phyloP scores from a whole-genome alignment of 73 alveolate genomes.

The Tetrahymena thermophila region DNA sequence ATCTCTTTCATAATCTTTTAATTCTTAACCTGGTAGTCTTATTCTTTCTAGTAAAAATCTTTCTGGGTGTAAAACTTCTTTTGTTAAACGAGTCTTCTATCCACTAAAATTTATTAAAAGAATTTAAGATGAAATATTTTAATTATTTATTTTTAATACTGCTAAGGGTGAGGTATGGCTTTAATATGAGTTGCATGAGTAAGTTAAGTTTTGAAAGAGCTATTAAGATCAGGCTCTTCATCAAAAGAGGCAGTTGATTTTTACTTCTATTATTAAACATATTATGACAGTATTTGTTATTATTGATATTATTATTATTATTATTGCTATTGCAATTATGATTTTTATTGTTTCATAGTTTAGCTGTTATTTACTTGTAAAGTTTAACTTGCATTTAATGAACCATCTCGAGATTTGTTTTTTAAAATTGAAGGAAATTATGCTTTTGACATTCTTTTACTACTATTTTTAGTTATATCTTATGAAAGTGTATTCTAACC shows the following conservation, averaged over 20 bases:
- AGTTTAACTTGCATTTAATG: not conserved
- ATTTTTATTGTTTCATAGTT: not conserved
- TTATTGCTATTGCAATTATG: not conserved
- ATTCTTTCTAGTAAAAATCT: conserved; percentile 15
- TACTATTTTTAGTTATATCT: conserved; percentile 8
- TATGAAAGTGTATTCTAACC: conserved; percentile 2
- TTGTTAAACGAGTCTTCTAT: conserved; percentile 8
- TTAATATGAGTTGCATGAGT: conserved; percentile 15
- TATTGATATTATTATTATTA: not conserved
- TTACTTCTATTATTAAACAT: not conserved
- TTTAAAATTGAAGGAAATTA: not conserved
- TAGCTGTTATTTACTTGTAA: not conserved
- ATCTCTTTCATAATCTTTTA: not conserved
- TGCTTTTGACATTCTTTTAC: conserved; percentile 14
- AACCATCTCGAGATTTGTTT: not conserved
- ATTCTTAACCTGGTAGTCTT: not conserved
- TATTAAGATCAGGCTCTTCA: not conserved
- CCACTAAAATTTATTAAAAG: not conserved
- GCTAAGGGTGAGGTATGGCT: conserved; percentile 11
- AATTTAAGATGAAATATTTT: not conserved
- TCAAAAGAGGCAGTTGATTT: not conserved
- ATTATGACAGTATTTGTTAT: not conserved
- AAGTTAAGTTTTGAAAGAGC: conserved; percentile 3
- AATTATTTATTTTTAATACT: not conserved
- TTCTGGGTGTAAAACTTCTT: conserved; percentile 42